Conservation (phyloP, 1,139 yeast genomes). For the Protomyces inouyei region DNA sequence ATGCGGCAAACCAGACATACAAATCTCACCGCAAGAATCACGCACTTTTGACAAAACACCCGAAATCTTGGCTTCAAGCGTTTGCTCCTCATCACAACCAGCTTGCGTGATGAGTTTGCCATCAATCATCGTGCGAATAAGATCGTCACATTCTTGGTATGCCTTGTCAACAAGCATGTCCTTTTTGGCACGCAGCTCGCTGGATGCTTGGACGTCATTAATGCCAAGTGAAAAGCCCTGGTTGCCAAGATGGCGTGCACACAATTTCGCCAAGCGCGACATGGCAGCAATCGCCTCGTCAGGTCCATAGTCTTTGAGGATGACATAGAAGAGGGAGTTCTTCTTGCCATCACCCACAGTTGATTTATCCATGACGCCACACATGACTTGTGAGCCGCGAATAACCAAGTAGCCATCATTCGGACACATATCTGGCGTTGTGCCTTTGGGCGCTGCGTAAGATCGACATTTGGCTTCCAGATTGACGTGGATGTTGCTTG, state of each 20-base stretch:
- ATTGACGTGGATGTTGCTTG: conserved; percentile 76
- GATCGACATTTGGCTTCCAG: conserved; percentile 93
- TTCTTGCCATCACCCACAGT: conserved; percentile 97
- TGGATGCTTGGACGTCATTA: conserved; percentile 93
- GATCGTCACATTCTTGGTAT: conserved; percentile 83
- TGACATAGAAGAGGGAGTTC: conserved; percentile 92
- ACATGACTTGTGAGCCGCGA: conserved; percentile 78
- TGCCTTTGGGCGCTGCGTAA: conserved; percentile 60
- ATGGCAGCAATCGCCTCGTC: conserved; percentile 91
- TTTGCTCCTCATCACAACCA: conserved; percentile 97
- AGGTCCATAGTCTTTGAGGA: conserved; percentile 90
- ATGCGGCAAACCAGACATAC: conserved; percentile 83
- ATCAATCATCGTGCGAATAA: conserved; percentile 69
- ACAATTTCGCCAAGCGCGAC: conserved; percentile 97
- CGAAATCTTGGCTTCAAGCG: conserved; percentile 95
- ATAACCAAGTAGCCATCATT: conserved; percentile 92
- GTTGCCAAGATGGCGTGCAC: conserved; percentile 91
- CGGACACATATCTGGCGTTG: conserved; percentile 92
- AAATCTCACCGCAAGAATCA: conserved; percentile 98
- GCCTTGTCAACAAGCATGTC: conserved; percentile 89
- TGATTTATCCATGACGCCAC: conserved; percentile 97
- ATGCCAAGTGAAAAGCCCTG: conserved; percentile 97
- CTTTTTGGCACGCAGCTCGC: conserved; percentile 66
- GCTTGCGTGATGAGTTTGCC: conserved; percentile 98
- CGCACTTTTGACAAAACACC: conserved; percentile 93